These are phyloP conservation scores for Albifimbria verrucaria DNA, from an alignment of 2,329 filamentous ascomycete genomes.

Conservation along the genomic window DNA sequence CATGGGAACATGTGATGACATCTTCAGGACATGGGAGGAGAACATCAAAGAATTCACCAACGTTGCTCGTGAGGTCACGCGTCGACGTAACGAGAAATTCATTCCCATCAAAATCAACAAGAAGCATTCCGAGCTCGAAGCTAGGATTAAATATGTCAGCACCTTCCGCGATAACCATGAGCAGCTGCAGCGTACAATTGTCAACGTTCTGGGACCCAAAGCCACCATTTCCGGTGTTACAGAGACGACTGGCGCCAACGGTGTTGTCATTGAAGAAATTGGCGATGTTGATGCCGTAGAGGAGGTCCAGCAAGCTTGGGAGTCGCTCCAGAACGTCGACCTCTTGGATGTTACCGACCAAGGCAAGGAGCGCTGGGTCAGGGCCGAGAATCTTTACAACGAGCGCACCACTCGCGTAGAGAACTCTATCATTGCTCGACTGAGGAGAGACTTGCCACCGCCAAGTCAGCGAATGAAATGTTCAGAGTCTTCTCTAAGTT, in stretches of 20 bases:
- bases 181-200: slow-evolving; percentile 92
- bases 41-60: slow-evolving; percentile 98
- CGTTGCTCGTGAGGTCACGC: slow-evolving; percentile 89
- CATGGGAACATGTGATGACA: slow-evolving; percentile 78
- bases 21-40: slow-evolving; percentile 93
- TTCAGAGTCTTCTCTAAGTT: slow-evolving; percentile 99
- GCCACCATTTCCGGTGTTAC: slow-evolving; percentile 52
- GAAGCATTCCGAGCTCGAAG: slow-evolving; percentile 83
- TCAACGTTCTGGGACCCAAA: slow-evolving; percentile 88
- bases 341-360: slow-evolving; percentile 87
- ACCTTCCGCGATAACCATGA: slow-evolving; percentile 97
- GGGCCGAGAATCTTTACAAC: slow-evolving; percentile 94
- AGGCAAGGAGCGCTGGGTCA: slow-evolving; percentile 87
- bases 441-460: slow-evolving; percentile 92
- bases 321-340: slow-evolving; percentile 90
- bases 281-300: slow-evolving; percentile 96
- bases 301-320: slow-evolving; percentile 92
- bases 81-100: slow-evolving; percentile 93
- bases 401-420: slow-evolving; percentile 96
- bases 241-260: slow-evolving; percentile 52
- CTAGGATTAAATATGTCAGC: slow-evolving; percentile 86
- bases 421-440: slow-evolving; percentile 94
- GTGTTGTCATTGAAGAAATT: slow-evolving; percentile 84
- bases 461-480: slow-evolving; percentile 98
- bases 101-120: slow-evolving; percentile 96